phyloP scores from a whole-genome alignment of 441 rosid genomes.

The Arabidopsis hybrid region DNA sequence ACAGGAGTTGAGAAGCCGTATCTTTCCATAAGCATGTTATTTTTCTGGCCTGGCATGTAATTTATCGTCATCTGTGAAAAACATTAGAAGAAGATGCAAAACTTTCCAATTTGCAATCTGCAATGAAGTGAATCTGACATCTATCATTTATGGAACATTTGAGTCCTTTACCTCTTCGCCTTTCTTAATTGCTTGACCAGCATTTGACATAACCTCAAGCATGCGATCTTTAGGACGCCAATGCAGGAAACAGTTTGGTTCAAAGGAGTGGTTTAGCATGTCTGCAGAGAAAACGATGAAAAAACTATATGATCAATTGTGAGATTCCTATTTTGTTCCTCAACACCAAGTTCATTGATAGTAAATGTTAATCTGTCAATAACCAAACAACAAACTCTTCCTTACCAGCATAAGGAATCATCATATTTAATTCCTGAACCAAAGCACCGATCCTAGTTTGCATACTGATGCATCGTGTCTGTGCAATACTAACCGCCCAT shows the following conservation, averaged over 20 bases:
- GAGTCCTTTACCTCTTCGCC: conserved; percentile 78
- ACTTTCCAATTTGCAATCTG: neutral
- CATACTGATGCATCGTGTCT: conserved; percentile 81
- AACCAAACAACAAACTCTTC: conserved; percentile 11
- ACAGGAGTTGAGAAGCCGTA: conserved; percentile 90
- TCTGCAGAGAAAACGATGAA: conserved; percentile 57
- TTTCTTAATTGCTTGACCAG: conserved; percentile 76
- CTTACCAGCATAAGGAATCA: conserved; percentile 92
- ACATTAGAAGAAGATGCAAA: neutral
- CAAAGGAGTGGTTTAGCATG: conserved; percentile 87
- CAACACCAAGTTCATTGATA: neutral
- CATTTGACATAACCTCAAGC: conserved; percentile 97
- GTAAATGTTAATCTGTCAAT: neutral
- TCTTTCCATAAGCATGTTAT: conserved; percentile 76
- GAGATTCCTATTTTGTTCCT: neutral
- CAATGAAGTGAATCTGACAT: conserved; percentile 17
- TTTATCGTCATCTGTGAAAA: conserved; percentile 79
- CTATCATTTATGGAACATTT: conserved; percentile 12
- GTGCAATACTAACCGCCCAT: conserved; percentile 90
- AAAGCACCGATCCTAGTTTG: conserved; percentile 84
- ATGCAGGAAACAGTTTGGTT: conserved; percentile 91
- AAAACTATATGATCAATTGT: neutral
- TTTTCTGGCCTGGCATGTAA: conserved; percentile 72
- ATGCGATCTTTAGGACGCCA: conserved; percentile 96
- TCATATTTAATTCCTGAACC: conserved; percentile 85